phyloP scores from a whole-genome alignment of 148 eudicot species.

The Camellia granthamiana region DNA sequence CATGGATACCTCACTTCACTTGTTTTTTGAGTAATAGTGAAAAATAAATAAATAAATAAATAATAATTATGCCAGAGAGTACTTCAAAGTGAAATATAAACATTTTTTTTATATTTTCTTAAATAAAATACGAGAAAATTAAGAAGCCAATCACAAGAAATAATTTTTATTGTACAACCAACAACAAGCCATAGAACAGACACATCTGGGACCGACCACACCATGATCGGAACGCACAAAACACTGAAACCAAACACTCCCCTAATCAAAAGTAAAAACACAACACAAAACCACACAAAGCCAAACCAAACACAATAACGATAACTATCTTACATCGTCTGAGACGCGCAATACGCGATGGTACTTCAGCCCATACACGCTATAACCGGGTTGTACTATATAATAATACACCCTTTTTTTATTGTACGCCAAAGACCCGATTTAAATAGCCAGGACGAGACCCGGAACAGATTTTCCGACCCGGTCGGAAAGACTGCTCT shows the following conservation, averaged over 20 bases:
- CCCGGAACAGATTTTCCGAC: slow-evolving; percentile 36
- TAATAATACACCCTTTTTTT: too few species aligned
- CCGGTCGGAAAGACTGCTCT: slow-evolving; percentile 29
- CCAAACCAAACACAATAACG: not conserved
- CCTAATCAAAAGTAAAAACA: not conserved
- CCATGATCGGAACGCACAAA: not conserved
- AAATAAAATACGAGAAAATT: too few species aligned
- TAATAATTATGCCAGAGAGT: too few species aligned
- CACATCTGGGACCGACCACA: not conserved
- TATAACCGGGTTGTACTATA: slow-evolving; percentile 3
- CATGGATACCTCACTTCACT: too few species aligned
- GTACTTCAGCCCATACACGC: slow-evolving; percentile 5
- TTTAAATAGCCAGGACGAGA: slow-evolving; percentile 32
- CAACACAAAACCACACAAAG: not conserved
- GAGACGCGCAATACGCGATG: not conserved
- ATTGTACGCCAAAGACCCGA: not conserved
- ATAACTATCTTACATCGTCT: not conserved
- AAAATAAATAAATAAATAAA: too few species aligned
- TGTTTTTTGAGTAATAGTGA: too few species aligned
- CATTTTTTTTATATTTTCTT: too few species aligned
- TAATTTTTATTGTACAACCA: slow-evolving; percentile 5
- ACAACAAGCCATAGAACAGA: slow-evolving; percentile 2
- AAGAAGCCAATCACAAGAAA: not conserved
- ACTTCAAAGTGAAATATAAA: too few species aligned
- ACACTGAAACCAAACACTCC: slow-evolving; percentile 7